phyloP scores from a whole-genome alignment of 495 filamentous ascomycete genomes.

The Daldinia bambusicola region DNA sequence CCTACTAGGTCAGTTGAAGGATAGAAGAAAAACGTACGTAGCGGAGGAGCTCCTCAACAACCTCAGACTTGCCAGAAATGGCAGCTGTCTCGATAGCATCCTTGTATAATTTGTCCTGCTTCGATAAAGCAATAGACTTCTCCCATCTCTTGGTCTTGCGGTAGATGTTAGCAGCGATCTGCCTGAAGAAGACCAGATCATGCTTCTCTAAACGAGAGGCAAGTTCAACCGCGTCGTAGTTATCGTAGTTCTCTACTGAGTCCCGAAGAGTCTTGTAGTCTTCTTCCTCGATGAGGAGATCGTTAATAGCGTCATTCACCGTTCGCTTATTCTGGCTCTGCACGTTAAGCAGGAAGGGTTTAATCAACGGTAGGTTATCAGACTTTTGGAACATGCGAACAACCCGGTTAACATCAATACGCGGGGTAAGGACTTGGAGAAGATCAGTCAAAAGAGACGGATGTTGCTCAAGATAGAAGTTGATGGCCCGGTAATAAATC shows the following conservation, averaged over 20 bases:
- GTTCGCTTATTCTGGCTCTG: conserved; percentile 97
- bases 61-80: conserved; percentile 88
- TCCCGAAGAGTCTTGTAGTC: conserved; percentile 99
- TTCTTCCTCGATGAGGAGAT: conserved; percentile 97
- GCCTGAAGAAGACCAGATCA: conserved; percentile 98
- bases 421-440: conserved; percentile 86
- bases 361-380: conserved; percentile 98
- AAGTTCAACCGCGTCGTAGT: conserved; percentile 97
- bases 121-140: conserved; percentile 97
- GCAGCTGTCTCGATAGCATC: conserved; percentile 99
- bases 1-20: conserved; percentile 29
- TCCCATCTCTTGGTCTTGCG: conserved; percentile 99
- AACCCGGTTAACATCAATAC: conserved; percentile 98
- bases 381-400: conserved; percentile 98
- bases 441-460: conserved; percentile 95
- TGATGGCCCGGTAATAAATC: conserved; percentile 97
- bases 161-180: conserved; percentile 98
- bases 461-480: conserved; percentile 98
- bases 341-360: conserved; percentile 97
- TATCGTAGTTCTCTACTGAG: conserved; percentile 98
- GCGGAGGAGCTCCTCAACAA: conserved; percentile 93
- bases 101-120: conserved; percentile 99
- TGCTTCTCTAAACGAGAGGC: conserved; percentile 94
- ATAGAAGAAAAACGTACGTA: conserved; percentile 76
- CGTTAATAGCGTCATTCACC: conserved; percentile 98